Base-by-base conservation (phyloP, 1,139 yeast species). In the Suzukiozyma palmioleophila region DNA sequence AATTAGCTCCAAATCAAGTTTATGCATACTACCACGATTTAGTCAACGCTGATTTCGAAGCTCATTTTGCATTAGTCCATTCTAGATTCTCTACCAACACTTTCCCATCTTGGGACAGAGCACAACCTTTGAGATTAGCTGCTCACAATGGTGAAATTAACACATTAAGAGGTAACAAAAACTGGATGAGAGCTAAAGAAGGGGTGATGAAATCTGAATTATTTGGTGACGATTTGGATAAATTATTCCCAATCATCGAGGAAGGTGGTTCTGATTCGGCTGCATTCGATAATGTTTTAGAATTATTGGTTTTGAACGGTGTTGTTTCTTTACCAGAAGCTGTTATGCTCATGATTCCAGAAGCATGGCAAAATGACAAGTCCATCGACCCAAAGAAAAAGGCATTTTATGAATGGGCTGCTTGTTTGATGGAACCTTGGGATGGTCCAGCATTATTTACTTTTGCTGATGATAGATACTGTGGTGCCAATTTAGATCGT, bases 211-310 rank as follows among this genome's bases (percentile, higher is more conserved):
- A 79, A 34, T 85, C 96, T 3, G 74, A 79, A 44, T 74, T 87
- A 46, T 90, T 92, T 60, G 96, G 95, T 49, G 96, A 88, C 40
- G 95, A 88, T 53, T 75, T 90, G 61, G 97, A 89, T 56, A 81
- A 84, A 60, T 73, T 92, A 48, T 90, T 84, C 64, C 98, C 98
- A 18, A 85, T 92, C 56, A 90, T 92, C 51, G 97, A 92, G 66
- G 97, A 92, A 66, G 97, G 97, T 52, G 98, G 97, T 40, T 89
- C 97, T 25, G 98, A 92, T 64, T 92, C 97, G n/a, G 98, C 97
- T 39, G 97, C 97, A 18, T 83, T 92, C 51, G 98, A 92, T 66
- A 92, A 92, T 57, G 97, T 92, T 16, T 75, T 92, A 56, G 98
- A 92, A 64, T 72, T 92, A 52, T 75, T 92, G 52, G 94, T 89